These are phyloP conservation scores for Neophaeococcomyces mojaviensis DNA, from an alignment of 2,329 filamentous ascomycete species.

Conservation along the genomic window DNA sequence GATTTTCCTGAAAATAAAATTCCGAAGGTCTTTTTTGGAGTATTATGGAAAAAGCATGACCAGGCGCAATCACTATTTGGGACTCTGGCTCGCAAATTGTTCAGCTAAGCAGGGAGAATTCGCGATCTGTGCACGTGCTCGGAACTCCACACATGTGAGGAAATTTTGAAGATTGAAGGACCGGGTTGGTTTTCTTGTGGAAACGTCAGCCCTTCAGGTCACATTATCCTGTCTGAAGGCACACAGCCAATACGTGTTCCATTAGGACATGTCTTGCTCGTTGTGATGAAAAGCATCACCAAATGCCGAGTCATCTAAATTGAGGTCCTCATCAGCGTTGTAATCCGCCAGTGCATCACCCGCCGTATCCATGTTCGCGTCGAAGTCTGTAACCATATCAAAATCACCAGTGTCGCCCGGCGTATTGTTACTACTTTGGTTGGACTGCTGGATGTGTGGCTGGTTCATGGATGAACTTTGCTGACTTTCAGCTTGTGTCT, in stretches of 20 bases:
- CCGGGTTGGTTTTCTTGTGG: too few relatives aligned
- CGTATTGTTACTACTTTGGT: conserved; percentile 5
- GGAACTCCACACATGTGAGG: too few relatives aligned
- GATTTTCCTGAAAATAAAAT: too few relatives aligned
- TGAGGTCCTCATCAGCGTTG: conserved; percentile 46
- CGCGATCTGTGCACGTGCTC: too few relatives aligned
- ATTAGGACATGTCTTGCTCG: conserved; percentile 28
- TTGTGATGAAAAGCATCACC: conserved; percentile 70
- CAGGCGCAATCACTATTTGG: too few relatives aligned
- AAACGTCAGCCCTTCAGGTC: too few relatives aligned
- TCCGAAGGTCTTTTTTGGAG: too few relatives aligned
- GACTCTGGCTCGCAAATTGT: too few relatives aligned
- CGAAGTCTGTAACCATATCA: conserved; percentile 50
- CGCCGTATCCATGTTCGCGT: conserved; percentile 61
- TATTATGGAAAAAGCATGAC: too few relatives aligned
- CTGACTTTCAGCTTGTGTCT: background rate
- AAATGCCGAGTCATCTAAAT: conserved; percentile 68
- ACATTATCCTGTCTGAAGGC: too few relatives aligned
- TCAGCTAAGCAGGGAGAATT: too few relatives aligned
- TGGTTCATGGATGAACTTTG: conserved; percentile 18
- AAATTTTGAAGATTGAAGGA: too few relatives aligned
- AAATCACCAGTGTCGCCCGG: conserved; percentile 18
- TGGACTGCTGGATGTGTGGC: conserved; percentile 8
- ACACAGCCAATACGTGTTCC: background rate
- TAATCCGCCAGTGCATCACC: conserved; percentile 65